Evolutionary conservation across 495 filamentous ascomycete species (phyloP), one percentile per base, ranked within the genome.

Genomic region (Annulohypoxylon stygium): DNA sequence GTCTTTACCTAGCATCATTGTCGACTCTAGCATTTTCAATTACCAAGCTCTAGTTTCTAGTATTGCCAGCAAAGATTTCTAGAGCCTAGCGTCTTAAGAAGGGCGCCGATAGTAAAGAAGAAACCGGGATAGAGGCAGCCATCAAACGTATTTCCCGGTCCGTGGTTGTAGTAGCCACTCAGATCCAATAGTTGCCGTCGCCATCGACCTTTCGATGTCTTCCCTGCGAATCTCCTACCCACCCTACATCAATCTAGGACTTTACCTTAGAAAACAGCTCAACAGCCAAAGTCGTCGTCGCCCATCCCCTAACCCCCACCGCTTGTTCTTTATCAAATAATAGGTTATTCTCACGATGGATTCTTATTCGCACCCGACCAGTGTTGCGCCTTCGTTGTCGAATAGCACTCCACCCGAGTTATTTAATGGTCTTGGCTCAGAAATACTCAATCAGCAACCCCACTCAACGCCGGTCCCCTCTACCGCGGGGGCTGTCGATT

Each of bases 391-490:
- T 37, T 63, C 72, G 30, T 53, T 70, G 59, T 58, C 72, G 47
- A 75, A 61, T 60, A 36, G 62, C 48, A 70, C 72, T 67, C 67
- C 72, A 61, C 63, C 66, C 63, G 72, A 70, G 67, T 48, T 75
- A 70, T 75, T 75, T 63, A 75, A 67, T 75, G 63, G 72, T 50
- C 59, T 70, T 64, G 72, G 72, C 67, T 67, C 72, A 68, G 72
- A 70, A 39, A 70, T 71, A 48, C 59, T 59, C 37, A 75, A 54
- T 59, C 72, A 75, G 58, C 67, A 68, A 61, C 68, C 70, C 50
- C 76, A 75, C 65, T 25, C 70, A 26, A 64, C 68, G 69, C 63
- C 74, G 67, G 54, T 51, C 20, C 36, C 73, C 50, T 71, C 75
- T 63, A 53, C 63, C 39, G 61, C 75, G 36, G 75, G 61, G 18